Percentiles rank a stretch among this genome's conserved stretches.
Conservation (phyloP, 2,329 filamentous ascomycete genomes). For the Coniochaeta sp. region DNA sequence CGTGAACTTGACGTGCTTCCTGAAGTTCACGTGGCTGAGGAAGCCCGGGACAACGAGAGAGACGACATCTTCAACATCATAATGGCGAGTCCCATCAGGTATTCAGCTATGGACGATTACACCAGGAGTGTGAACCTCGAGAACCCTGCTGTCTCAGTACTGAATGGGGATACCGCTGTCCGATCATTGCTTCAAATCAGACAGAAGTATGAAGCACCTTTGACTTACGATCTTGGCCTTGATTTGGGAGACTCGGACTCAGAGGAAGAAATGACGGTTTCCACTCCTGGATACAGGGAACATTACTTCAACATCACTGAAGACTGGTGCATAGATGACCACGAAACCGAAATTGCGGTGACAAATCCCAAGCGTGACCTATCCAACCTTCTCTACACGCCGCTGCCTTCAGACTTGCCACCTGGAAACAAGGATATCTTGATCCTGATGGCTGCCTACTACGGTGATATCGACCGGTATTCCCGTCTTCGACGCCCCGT, state of each 20-base stretch:
- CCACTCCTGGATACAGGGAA: neutral
- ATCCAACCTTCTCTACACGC: slow-evolving; percentile 16
- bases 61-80: slow-evolving; percentile 20
- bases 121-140: slow-evolving; percentile 12
- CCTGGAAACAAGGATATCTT: slow-evolving; percentile 25
- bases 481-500: slow-evolving; percentile 20
- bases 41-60: slow-evolving; percentile 2
- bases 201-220: neutral
- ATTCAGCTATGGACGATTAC: slow-evolving; percentile 28
- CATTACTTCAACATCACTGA: slow-evolving; percentile 21
- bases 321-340: slow-evolving; percentile 13
- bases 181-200: slow-evolving; percentile 3
- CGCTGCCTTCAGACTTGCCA: slow-evolving; percentile 26
- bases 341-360: slow-evolving; percentile 5
- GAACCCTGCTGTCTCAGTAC: slow-evolving; percentile 2
- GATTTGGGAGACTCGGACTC: neutral
- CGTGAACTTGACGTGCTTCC: slow-evolving; percentile 7
- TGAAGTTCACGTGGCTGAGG: slow-evolving; percentile 5
- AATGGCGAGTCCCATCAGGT: slow-evolving; percentile 18
- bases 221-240: neutral
- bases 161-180: slow-evolving; percentile 27
- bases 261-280: neutral
- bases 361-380: slow-evolving; percentile 3
- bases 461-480: slow-evolving; percentile 29
- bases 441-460: slow-evolving; percentile 25